Evolutionary conservation across 2,329 filamentous ascomycete species (phyloP).

Genomic region (Escovopsis sp.): DNA sequence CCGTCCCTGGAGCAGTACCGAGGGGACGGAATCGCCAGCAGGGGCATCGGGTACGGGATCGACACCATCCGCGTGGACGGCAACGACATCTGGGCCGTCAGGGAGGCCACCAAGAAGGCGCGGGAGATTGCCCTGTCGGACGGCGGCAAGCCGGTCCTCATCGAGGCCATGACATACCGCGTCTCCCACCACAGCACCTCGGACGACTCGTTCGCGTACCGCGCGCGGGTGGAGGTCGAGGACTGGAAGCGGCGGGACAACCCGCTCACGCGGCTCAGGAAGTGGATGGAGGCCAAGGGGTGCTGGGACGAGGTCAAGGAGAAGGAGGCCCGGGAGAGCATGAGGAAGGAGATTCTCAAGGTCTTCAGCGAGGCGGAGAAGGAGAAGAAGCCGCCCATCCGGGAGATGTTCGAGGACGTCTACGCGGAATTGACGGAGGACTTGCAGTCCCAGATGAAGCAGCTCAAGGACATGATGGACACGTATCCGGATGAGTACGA

Average conservation of each 20-base stretch:
- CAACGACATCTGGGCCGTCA: conserved; percentile 85
- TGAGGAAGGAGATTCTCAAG: conserved; percentile 62
- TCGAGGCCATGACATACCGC: conserved; percentile 97
- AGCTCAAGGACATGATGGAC: conserved; percentile 64
- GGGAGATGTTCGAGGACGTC: conserved; percentile 68
- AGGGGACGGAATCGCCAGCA: conserved; percentile 77
- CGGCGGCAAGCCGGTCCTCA: conserved; percentile 69
- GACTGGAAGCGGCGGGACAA: conserved; percentile 90
- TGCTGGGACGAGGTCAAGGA: conserved; percentile 81
- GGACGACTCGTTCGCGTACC: conserved; percentile 93
- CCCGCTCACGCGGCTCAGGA: conserved; percentile 68
- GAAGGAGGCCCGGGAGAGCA: conserved; percentile 49
- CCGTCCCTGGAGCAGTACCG: conserved; percentile 84
- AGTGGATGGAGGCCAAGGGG: conserved; percentile 75
- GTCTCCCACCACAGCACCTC: conserved; percentile 94
- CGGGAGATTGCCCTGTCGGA: conserved; percentile 63
- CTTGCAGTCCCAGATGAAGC: conserved; percentile 51
- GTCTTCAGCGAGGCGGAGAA: conserved; percentile 76
- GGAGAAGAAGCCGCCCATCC: conserved; percentile 62
- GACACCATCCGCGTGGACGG: conserved; percentile 85
- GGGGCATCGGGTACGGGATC: conserved; percentile 84
- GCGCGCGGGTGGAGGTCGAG: conserved; percentile 83
- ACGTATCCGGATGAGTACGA: conserved; percentile 91
- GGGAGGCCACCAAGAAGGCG: conserved; percentile 65
- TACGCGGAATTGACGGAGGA: conserved; percentile 82